Evolutionary conservation across 2,329 filamentous ascomycete genomes (phyloP).

Genomic region (Dendryphion nanum): DNA sequence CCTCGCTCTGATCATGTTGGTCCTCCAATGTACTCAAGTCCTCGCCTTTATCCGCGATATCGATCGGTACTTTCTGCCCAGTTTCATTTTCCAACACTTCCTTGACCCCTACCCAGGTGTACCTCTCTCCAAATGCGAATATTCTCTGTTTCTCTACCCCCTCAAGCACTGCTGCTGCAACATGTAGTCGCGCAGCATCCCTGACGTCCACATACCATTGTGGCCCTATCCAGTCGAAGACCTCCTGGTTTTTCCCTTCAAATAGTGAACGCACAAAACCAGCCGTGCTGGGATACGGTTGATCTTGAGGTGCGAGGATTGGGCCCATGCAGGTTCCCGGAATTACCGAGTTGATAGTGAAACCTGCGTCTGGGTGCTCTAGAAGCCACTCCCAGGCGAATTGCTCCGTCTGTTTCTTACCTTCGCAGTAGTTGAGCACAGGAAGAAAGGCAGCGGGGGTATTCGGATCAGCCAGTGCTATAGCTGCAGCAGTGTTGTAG

Average conservation of each 20-base stretch:
- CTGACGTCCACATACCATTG: conserved; percentile 10
- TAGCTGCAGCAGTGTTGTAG: conserved; percentile 32
- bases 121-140: conserved; percentile 12
- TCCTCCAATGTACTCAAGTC: conserved; percentile 11
- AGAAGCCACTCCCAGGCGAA: conserved; percentile 11
- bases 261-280: conserved; percentile 10
- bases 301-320: conserved; percentile 8
- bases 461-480: conserved; percentile 27
- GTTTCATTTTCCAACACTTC: conserved; percentile 10
- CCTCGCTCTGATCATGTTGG: conserved; percentile 2
- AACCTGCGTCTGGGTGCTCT: conserved; percentile 8
- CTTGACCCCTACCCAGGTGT: conserved; percentile 10
- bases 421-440: conserved; percentile 45
- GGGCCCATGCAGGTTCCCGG: conserved; percentile 11
- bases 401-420: conserved; percentile 48
- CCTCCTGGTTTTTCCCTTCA: conserved; percentile 7
- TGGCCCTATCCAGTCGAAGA: conserved; percentile 8
- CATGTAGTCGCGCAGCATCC: conserved; percentile 13
- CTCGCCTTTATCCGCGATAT: conserved; percentile 10
- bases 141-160: conserved; percentile 12
- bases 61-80: conserved; percentile 7
- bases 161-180: conserved; percentile 11
- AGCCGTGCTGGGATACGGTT: conserved; percentile 10
- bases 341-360: conserved; percentile 11
- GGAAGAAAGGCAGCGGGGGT: conserved; percentile 9